Conservation (phyloP, 768 basidiomycete species). For the Kwoniella sp. region DNA sequence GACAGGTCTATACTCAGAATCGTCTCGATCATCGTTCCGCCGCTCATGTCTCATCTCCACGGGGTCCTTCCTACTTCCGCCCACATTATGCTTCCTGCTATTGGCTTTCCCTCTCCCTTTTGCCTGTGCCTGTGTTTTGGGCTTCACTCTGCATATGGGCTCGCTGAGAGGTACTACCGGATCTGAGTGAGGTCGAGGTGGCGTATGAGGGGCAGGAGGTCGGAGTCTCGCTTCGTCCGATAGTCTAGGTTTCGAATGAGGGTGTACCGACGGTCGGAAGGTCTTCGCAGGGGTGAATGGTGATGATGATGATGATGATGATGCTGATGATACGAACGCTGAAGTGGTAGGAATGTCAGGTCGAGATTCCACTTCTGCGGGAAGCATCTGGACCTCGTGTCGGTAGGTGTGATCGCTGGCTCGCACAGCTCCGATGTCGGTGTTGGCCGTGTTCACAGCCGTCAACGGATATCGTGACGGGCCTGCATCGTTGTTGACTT, state of each 20-base stretch:
- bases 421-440: neutral
- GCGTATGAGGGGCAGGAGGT: slow-evolving; percentile 7
- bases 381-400: neutral
- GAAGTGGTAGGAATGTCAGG: neutral
- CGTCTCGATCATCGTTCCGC: neutral
- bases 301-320: neutral
- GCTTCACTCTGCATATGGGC: neutral
- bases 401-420: neutral
- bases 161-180: neutral
- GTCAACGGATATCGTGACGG: neutral
- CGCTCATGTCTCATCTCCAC: neutral
- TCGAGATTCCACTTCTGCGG: neutral
- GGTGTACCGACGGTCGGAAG: slow-evolving; percentile 21
- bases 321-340: neutral
- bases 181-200: slow-evolving; percentile 12
- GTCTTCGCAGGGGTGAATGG: neutral
- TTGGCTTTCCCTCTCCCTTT: slow-evolving; percentile 8
- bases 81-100: neutral
- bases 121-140: slow-evolving; percentile 3
- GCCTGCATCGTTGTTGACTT: neutral
- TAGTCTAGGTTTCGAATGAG: slow-evolving; percentile 19
- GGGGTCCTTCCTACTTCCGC: neutral
- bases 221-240: slow-evolving; percentile 16
- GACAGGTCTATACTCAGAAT: slow-evolving; percentile 12
- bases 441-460: neutral